Conservation (phyloP, 2,329 filamentous ascomycete species). For the Penicillium sumatraense region DNA sequence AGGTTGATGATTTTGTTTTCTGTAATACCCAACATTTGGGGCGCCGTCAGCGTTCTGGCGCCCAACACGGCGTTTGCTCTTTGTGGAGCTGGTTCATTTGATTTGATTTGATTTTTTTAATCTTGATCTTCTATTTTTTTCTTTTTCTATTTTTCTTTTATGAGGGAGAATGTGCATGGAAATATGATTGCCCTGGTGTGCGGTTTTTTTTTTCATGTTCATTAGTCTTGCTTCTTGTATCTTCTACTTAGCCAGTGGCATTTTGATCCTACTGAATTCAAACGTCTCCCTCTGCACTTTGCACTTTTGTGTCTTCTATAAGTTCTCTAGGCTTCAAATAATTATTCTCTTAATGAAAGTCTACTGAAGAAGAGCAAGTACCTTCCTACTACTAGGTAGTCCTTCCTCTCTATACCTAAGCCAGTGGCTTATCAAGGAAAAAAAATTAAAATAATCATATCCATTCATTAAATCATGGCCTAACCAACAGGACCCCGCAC, state of each 20-base stretch:
- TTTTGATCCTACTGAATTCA: background rate
- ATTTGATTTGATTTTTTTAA: slow-evolving; percentile 4
- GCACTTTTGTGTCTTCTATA: background rate
- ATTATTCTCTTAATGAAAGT: too few relatives aligned
- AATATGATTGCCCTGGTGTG: background rate
- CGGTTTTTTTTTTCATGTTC: background rate
- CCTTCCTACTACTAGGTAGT: too few relatives aligned
- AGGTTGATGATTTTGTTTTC: slow-evolving; percentile 24
- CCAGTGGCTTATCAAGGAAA: too few relatives aligned
- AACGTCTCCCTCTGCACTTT: background rate
- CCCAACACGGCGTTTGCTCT: slow-evolving; percentile 27
- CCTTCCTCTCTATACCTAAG: too few relatives aligned
- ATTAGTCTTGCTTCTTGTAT: slow-evolving; percentile 3
- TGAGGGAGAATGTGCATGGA: background rate
- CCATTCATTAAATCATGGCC: slow-evolving; percentile 27
- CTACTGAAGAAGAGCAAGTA: too few relatives aligned
- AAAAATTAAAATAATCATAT: slow-evolving; percentile 7
- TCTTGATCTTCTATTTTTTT: slow-evolving; percentile 1
- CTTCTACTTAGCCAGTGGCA: background rate
- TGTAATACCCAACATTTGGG: slow-evolving; percentile 31
- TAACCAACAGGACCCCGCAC: slow-evolving; percentile 8
- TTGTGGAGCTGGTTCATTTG: slow-evolving; percentile 19
- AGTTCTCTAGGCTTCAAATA: too few relatives aligned
- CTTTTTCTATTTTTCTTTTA: background rate
- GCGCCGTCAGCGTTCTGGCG: slow-evolving; percentile 17